Evolutionary conservation across 371 early-diverging fungal genomes (phyloP), one percentile per base, ranked within the genome.

Genomic region (Paraphysoderma sedebokerense): DNA sequence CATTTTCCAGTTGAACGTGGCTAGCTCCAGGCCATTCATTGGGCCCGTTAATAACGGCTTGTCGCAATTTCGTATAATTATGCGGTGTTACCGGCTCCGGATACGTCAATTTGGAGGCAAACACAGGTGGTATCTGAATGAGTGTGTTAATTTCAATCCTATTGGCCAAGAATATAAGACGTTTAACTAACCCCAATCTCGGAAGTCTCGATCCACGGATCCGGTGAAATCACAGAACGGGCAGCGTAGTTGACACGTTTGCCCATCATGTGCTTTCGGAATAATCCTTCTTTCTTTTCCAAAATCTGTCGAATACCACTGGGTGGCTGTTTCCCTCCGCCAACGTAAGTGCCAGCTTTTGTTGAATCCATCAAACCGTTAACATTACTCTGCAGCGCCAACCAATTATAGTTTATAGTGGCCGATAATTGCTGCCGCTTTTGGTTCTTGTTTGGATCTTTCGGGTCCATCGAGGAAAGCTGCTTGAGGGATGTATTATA

Each of bases 241-340:
- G 98, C 99, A 8, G 98, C 92, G 63, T 84, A 98, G 71, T 99
- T 99, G 60, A 99, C 99, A 66, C 99, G 85, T 69, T 99, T 99
- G 47, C 99, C 99, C 52, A 99, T 98, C 87, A 99, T 98, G 65
- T 99, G 95, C 69, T 88, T 93, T 48, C 99, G 75, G 76, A 99
- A 98, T 37, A 99, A 67, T 56, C 99, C 99, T 61, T 99, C 98
- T 73, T 99, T 99, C n/a, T n/a, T n/a, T n/a, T n/a, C n/a, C n/a
- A n/a, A n/a, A n/a, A n/a, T n/a, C n/a, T n/a, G n/a, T n/a, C n/a
- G 11, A 42, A 31, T 8, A 57, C 97, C 97, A 8, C 85, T 77
- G 15, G 90, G 77, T 0, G 72, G 65, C 8, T 59, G 50, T 47
- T 68, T 58, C 51, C 77, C 74, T 46, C 77, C 72, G 17, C 63